Evolutionary conservation across 2,329 filamentous ascomycete species (phyloP).

Genomic region (Aspergillus aculeatinus): DNA sequence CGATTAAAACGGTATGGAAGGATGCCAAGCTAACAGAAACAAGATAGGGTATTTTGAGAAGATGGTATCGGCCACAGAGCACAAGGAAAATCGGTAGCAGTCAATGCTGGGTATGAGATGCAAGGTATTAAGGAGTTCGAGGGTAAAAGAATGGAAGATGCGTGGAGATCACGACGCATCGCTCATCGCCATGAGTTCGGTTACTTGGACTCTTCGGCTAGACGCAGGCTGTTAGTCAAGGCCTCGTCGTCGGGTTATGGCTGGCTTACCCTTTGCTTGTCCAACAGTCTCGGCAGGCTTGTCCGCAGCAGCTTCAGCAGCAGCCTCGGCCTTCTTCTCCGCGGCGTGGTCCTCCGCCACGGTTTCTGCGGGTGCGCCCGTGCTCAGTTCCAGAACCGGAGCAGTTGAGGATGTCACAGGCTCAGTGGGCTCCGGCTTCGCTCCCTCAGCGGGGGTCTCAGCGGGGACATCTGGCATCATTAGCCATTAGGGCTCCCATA

Average conservation of each 20-base stretch:
- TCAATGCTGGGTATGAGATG: slow-evolving; percentile 19
- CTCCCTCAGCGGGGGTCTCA: slow-evolving; percentile 9
- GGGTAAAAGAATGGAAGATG: slow-evolving; percentile 3
- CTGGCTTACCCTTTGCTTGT: slow-evolving; percentile 12
- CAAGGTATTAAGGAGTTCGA: slow-evolving; percentile 11
- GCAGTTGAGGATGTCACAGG: neutral
- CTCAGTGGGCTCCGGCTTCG: slow-evolving; percentile 3
- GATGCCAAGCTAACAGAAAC: slow-evolving; percentile 7
- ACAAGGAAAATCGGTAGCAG: slow-evolving; percentile 10
- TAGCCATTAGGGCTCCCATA: neutral
- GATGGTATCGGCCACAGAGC: slow-evolving; percentile 9
- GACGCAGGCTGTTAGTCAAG: slow-evolving; percentile 3
- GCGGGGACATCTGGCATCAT: slow-evolving; percentile 1
- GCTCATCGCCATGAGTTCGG: slow-evolving; percentile 8
- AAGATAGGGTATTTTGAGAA: slow-evolving; percentile 22
- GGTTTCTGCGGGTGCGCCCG: slow-evolving; percentile 10
- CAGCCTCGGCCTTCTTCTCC: slow-evolving; percentile 8
- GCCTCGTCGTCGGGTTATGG: slow-evolving; percentile 1
- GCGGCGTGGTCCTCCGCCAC: slow-evolving; percentile 9
- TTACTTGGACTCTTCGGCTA: slow-evolving; percentile 13
- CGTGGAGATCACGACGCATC: slow-evolving; percentile 9
- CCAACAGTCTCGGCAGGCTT: slow-evolving; percentile 17
- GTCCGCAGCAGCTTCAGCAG: slow-evolving; percentile 6
- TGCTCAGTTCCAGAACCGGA: slow-evolving; percentile 6
- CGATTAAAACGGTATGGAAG: slow-evolving; percentile 5